Evolutionary conservation across 768 basidiomycete genomes (phyloP), one percentile per base, ranked within the genome.

Genomic region (Clitopilus passeckerianus): DNA sequence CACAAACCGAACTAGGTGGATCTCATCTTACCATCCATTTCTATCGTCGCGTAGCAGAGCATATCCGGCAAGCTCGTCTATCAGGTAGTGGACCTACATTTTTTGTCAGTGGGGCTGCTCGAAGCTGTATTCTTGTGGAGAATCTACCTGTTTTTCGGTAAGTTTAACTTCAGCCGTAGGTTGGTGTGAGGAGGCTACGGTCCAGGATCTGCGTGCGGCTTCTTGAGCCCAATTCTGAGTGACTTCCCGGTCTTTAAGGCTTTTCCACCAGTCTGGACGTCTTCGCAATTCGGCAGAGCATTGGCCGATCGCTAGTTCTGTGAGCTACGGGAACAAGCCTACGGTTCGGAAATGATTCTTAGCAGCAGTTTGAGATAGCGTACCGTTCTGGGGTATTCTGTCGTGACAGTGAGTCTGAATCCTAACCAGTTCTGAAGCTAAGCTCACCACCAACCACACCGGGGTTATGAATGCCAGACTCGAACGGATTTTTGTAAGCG

Each of bases 371-470:
- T 6, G 27, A 18, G 54, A 10, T 10, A 24, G 41, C 74, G 67
- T 60, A 82, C 82, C 24, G 82, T 83, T 65, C 80, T 73, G 30
- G 81, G 80, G 54, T 71, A 69, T 61, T 82, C 82, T 79, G 55
- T 10, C n/a, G n/a, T 3, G 6, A 33, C 20, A 0, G 27, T 30
- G 27, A 30, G 27, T 30, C 27, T 3, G 27, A 30, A 54, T 53
- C 23, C 50, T 16, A 18, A 33, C 52, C 12, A 46, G 15, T 53
- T 18, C 8, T 12, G 23, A 41, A 20, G 53, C 30, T 7, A n/a
- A 20, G 58, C 71, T 50, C 61, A 75, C 75, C 79, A 66, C 81
- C 80, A 24, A 83, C 74, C 34, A 80, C 81, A 10, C 77, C 77
- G 6, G 75, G 59, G 60, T 74, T 80, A 53, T 71, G 67, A 0